Evolutionary conservation across 2,329 filamentous ascomycete species (phyloP), one percentile per base, ranked within the genome.

Genomic region (Hypoxylon sp.): DNA sequence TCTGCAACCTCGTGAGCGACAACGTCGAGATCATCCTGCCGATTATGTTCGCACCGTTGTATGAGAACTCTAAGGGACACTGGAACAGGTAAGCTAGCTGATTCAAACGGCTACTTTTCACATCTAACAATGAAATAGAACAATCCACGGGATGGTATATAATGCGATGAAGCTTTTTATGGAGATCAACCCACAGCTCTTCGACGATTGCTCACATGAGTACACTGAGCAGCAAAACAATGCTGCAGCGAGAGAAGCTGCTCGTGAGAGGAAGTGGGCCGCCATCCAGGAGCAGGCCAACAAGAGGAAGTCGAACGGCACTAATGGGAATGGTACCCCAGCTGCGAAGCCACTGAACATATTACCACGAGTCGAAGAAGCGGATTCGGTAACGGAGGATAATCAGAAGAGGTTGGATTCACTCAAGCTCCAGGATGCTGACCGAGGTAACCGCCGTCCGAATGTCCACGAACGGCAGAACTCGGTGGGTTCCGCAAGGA

Each of bases 141-240:
- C 96, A 6, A 99, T 99, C 73, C 96, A 99, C 78, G 96, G 96
- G 79, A 98, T 99, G 95, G 96, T 99, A 10, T 98, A 98, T 81
- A 99, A 98, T 77, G 96, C 96, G 63, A 98, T 99, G 96, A 99
- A 99, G 80, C 88, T 99, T 39, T 99, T 99, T 81, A 99, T 99
- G 96, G 96, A 99, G 80, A 98, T 99, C 77, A 98, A 98, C 80
- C 96, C 96, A 8, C 94, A 98, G 80, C 88, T 99, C 21, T 99
- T 99, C 76, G 96, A 99, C 75, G 96, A 99, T 78, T 99, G 96
- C 82, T 98, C 96, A 37, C 95, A 98, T 77, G 94, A 98, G 72
- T 99, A 99, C 81, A 97, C 94, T 4, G 95, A 98, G 80, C 92
- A 96, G 76, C 95, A 98, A 81, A 97, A 97, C 81, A 96, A 89